A percentile compares a stretch with the other conserved stretches of the same genome.
Conservation (phyloP, 805 yeast genomes). For the Metschnikowia continentalis region DNA sequence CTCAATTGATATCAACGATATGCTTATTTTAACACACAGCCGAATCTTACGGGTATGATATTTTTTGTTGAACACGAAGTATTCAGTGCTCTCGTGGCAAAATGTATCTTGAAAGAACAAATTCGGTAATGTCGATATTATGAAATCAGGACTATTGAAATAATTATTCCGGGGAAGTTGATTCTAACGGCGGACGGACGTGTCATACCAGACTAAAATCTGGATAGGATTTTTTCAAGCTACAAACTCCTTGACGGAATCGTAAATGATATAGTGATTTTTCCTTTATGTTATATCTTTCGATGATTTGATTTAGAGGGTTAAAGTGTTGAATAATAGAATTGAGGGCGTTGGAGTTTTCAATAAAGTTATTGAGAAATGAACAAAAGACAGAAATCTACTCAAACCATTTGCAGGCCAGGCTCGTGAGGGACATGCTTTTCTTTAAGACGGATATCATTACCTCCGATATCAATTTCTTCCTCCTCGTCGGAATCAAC, state of each 20-base stretch:
- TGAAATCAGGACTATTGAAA: not conserved
- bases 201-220: not conserved
- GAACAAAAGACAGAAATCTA: not conserved
- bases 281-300: no score
- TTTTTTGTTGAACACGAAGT: not conserved
- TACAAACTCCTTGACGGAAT: not conserved
- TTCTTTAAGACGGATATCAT: not conserved
- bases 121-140: not conserved
- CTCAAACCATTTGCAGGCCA: not conserved
- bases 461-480: not conserved
- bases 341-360: no score
- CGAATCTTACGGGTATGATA: not conserved
- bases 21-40: not conserved
- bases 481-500: constrained; percentile 13
- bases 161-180: not conserved
- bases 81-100: not conserved
- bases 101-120: not conserved
- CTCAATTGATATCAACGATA: not conserved
- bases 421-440: constrained; percentile 1
- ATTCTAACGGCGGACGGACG: not conserved
- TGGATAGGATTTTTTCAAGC: not conserved
- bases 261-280: not conserved
- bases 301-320: no score
- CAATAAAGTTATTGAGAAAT: not conserved
- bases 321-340: no score